Base-by-base conservation (phyloP, 2,329 filamentous ascomycete genomes). In the Sporothrix protearum region DNA sequence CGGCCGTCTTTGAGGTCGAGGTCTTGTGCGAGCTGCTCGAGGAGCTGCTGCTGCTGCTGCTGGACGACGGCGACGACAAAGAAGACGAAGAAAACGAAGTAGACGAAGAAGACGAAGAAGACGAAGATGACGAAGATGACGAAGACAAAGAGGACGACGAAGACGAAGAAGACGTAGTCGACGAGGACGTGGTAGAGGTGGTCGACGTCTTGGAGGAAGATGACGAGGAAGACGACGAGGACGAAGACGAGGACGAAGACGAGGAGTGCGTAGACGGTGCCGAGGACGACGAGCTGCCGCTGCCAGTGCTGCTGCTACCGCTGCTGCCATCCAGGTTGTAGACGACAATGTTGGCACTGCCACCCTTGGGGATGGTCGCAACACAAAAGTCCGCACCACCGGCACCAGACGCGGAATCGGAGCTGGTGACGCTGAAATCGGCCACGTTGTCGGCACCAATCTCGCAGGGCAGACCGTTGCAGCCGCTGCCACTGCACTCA, bases 301-400 rank as follows among this genome's bases (percentile, higher is more conserved):
- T 69, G 75, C 49, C 73, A 39, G 75, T 76, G 14, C 76, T 76
- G 4, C 82, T 82, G 53, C 63, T 66, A n/a, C n/a, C n/a, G 59
- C 66, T 67, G 64, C 71, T 73, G 68, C 83, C 83, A 72, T 85
- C 83, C 16, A 82, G 77, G 75, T 80, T 83, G 76, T 82, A 87
- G 51, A 92, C 87, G 33, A 92, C 86, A 74, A 94, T 88, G 76
- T 88, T 88, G 57, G 91, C 92, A 70, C 84, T 88, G 64, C 81
- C 80, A 33, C 92, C 92, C 76, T 87, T 86, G 57, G 89, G 84
- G 19, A 93, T 89, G 16, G 92, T 94, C 14, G 92, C 92, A 64
- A 94, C 91, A 76, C 92, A 95, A 80, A 93, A 94, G 55, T 84
- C 82, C 22, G 88, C 87, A 75, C 86, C 89, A 39, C 91, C 91